phyloP scores from a whole-genome alignment of 1,139 yeast species.

The Williopsis jadinii region DNA sequence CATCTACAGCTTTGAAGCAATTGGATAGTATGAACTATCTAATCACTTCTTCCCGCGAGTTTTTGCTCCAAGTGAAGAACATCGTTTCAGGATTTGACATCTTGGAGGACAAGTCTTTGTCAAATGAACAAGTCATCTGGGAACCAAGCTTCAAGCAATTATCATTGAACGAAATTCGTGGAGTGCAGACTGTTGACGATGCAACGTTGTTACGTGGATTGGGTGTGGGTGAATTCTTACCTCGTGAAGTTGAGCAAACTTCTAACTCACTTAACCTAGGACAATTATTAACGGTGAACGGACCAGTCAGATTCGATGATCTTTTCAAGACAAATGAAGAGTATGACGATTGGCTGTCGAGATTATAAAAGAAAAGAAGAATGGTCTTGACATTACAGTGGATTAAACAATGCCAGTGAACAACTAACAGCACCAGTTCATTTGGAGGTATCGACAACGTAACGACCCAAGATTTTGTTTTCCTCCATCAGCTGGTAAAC shows the following conservation, averaged over 20 bases:
- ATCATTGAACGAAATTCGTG: slow-evolving; percentile 1
- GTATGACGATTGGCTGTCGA: slow-evolving; percentile 8
- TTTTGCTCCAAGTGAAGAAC: slow-evolving; percentile 5
- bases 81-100: slow-evolving; percentile 3
- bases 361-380: not conserved
- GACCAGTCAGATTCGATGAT: slow-evolving; percentile 4
- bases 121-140: slow-evolving; percentile 15
- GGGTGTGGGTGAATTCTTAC: slow-evolving; percentile 1
- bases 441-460: slow-evolving; percentile 26
- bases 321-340: slow-evolving; percentile 3
- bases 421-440: slow-evolving; percentile 1
- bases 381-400: not conserved
- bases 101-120: slow-evolving; percentile 8
- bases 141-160: slow-evolving; percentile 16
- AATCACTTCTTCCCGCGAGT: slow-evolving; percentile 5
- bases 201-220: slow-evolving; percentile 2
- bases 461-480: slow-evolving; percentile 69
- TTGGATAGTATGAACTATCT: slow-evolving; percentile 14
- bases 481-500: slow-evolving; percentile 63
- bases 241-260: not conserved
- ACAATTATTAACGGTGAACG: slow-evolving; percentile 3
- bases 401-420: not conserved
- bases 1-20: slow-evolving; percentile 10
- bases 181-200: not conserved
- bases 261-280: slow-evolving; percentile 3